These are phyloP conservation scores for Candida ipomoeae DNA, from an alignment of 805 yeast genomes.

Conservation along the genomic window DNA sequence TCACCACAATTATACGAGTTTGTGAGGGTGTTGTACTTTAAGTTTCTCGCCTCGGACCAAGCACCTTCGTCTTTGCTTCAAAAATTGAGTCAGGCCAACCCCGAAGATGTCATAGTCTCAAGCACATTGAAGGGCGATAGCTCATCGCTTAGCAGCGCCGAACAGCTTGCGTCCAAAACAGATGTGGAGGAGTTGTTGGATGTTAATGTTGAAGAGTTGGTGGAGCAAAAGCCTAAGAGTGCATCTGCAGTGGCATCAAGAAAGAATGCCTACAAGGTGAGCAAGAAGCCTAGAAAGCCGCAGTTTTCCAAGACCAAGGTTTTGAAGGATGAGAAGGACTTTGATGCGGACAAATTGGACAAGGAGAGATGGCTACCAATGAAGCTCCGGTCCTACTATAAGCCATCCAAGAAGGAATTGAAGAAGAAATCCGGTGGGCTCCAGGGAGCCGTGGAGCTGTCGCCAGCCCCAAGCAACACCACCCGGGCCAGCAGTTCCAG, in stretches of 20 bases:
- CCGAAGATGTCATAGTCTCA: conserved; percentile 24
- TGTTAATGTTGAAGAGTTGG: conserved; percentile 25
- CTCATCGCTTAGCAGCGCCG: conserved; percentile 19
- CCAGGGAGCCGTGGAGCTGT: conserved; percentile 19
- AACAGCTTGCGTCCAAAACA: conserved; percentile 16
- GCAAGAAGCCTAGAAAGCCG: conserved; percentile 22
- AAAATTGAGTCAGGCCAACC: conserved; percentile 18
- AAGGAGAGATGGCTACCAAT: conserved; percentile 87
- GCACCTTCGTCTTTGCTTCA: conserved; percentile 20
- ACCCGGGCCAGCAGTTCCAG: conserved; percentile 8
- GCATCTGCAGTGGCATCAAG: conserved; percentile 1
- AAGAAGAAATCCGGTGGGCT: conserved; percentile 17
- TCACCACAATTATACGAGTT: conserved; percentile 23
- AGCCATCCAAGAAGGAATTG: conserved; percentile 47
- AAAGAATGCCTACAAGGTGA: conserved; percentile 14
- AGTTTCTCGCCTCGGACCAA: conserved; percentile 19
- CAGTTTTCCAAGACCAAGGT: conserved; percentile 15
- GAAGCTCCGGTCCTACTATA: conserved; percentile 80
- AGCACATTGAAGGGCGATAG: conserved; percentile 19
- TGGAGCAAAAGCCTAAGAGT: not conserved
- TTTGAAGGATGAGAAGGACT: conserved; percentile 11
- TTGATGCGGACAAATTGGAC: conserved; percentile 28
- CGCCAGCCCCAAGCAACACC: conserved; percentile 24
- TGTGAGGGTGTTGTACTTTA: conserved; percentile 29
- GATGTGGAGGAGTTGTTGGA: conserved; percentile 31